Conservation (phyloP, 129 eudicot species). For the Lactuca saligna region DNA sequence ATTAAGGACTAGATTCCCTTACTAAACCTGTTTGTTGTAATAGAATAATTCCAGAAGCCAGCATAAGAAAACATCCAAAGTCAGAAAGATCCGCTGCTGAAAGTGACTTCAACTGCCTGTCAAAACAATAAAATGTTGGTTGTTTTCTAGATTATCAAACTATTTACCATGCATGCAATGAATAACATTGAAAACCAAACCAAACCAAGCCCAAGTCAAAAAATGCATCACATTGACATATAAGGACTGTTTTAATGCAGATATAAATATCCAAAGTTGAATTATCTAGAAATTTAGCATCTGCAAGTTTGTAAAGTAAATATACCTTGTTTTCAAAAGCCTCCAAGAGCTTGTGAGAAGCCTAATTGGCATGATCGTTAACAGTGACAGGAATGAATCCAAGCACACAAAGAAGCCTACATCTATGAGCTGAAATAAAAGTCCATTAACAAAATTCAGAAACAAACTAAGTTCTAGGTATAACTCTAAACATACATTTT, state of each 20-base stretch:
- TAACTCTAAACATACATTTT: no score
- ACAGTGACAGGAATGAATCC: constrained; percentile 82
- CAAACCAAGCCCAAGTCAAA: neutral
- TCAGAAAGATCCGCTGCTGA: constrained; percentile 94
- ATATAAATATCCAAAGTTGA: neutral
- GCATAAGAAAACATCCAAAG: constrained; percentile 70
- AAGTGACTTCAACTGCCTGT: constrained; percentile 83
- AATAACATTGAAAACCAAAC: no score
- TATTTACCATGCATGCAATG: no score
- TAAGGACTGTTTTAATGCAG: no score
- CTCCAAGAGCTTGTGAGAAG: constrained; percentile 58
- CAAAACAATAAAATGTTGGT: constrained; percentile 38
- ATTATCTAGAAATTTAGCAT: neutral
- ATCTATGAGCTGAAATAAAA: constrained; percentile 74
- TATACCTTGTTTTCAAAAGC: constrained; percentile 66
- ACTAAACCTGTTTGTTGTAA: constrained; percentile 85
- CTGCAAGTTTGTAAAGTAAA: neutral
- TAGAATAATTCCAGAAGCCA: constrained; percentile 68
- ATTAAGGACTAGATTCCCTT: constrained; percentile 37
- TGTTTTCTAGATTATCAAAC: constrained; percentile 8
- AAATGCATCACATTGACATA: no score
- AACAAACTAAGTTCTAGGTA: no score
- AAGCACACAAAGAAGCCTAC: constrained; percentile 90
- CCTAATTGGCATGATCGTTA: constrained; percentile 92
- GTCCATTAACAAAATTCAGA: constrained; percentile 10